Evolutionary conservation across 2,329 filamentous ascomycete genomes (phyloP), one percentile per base, ranked within the genome.

Genomic region (Neoascochyta sp.): DNA sequence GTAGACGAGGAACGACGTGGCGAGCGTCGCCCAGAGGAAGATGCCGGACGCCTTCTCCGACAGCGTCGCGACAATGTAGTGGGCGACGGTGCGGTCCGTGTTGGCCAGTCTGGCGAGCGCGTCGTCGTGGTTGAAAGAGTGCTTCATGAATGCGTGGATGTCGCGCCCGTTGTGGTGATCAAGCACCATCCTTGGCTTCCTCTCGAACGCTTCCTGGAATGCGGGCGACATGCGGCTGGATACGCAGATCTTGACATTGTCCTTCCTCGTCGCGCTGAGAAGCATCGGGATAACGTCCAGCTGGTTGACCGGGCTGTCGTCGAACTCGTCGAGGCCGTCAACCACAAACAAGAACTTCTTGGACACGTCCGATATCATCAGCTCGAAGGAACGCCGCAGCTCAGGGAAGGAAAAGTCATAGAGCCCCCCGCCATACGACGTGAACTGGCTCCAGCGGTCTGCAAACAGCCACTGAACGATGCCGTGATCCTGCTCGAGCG

Each of bases 331-430:
- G 2, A 59, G 34, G 4, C 54, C 54, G 29, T 59, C 54, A 11
- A 61, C 36, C 38, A 60, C 43, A 16, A 61, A 54, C 13, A 57
- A 39, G 26, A 57, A 60, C 23, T 59, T 60, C 30, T 46, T 57
- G 7, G 39, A 42, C 4, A 24, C 34, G 19, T 58, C 54, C 5
- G 51, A 45, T 12, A 57, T 36, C 38, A 58, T 44, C 10, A 48
- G 34, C 9, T 56, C 50, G 16, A 58, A 57, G 1, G 48, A 37
- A 8, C 31, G 41, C 7, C 41, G 46, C 7, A 58, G 32, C 14
- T 55, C 51, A 4, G 36, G 16, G 13, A 51, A 40, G 1, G 44
- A 39, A 13, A 55, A 50, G 4, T 41, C 24, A 13, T 47, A 39
- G 11, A 52, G 33, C 3, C 52, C 52, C 2, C 51, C 54, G 15